Base-by-base conservation (phyloP, 768 basidiomycete species). In the Leccinum ochraceum region DNA sequence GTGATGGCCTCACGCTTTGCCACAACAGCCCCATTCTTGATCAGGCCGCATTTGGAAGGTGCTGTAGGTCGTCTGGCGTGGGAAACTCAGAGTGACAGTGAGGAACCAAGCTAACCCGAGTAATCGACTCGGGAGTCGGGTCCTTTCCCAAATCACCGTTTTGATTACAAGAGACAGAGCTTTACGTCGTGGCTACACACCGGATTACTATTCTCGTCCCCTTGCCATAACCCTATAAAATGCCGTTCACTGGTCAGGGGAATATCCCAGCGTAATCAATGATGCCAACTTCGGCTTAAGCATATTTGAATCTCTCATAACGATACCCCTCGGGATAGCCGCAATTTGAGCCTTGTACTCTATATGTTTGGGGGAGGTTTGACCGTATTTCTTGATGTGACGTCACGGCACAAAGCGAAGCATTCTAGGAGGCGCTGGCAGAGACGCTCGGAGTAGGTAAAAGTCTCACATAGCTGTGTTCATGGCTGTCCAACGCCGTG, bases 1-100 rank as follows among this genome's bases (percentile, higher is more conserved):
- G 57, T 51, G 59, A 46, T 37, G 54, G 39, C 34, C 44, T 28
- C 32, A 32, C 34, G 36, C 51, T 3, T 30, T 5, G 42, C 60
- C 54, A 36, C 61, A 54, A 24, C 28, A 22, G 32, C 36, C 52
- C 52, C 3, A 22, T 37, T 58, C 61, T 62, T 63, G 65, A 62
- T 60, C 37, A 6, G 54, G 22, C 69, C 65, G 13, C 1, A 63
- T 75, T 75, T 68, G 68, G 72, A 74, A 73, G 66, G 74, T 75
- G 16, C 66, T 69, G 73, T 75, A 56, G 54, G 65, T 26, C 55
- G 57, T 24, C 53, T 22, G 7, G n/a, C 63, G 64, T 71, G 67
- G 61, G 72, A 69, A 60, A 46, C 4, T 3, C 3, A n/a, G 42
- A 2, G n/a, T 30, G 30, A 30, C 20, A 46, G 20, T 46, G n/a